Base-by-base conservation (phyloP, 1,284 basidiomycete species). In the Golubevia pallescens region DNA sequence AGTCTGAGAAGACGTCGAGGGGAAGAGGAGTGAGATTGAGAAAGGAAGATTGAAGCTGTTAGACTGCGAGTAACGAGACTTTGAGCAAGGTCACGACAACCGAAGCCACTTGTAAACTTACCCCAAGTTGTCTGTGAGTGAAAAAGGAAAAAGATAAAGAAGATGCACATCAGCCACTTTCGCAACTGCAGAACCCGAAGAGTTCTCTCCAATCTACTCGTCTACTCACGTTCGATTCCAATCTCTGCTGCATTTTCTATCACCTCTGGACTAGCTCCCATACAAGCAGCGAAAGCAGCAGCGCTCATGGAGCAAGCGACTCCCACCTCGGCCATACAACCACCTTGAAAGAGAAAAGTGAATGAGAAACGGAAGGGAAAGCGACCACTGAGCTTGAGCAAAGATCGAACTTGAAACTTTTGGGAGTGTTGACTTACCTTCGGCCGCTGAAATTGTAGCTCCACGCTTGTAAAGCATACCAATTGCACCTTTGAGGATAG, bases 381-480 rank as follows among this genome's bases (percentile, higher is more conserved):
- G 42, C 8, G 16, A 48, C 13, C 16, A 48, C 42, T 48, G 28
- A 28, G 28, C 42, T 16, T 48, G 10, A 48, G 42, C 42, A 48
- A 48, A 16, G 42, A 48, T 28, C 28, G 28, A 28, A 28, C 28
- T 28, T 28, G 28, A 28, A 28, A 28, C 28, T 28, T 28, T 28
- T 28, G 28, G 28, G 42, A 28, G 28, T 60, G 60, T 62, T 52
- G 20, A 52, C 58, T 57, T 13, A 54, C 57, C 10, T 38, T 82
- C 78, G 1, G 80, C 81, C 1, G 80, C 80, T 0, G 68, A 73
- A 14, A 84, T 77, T 6, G 81, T 83, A 0, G 81, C 81, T 2
- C 81, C 81, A 1, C 81, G 73, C 62, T 82, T 82, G 71, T 81
- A 82, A 10, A 84, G 71, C 81, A 84, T 84, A 0, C 78, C 81